Evolutionary conservation across 2,329 filamentous ascomycete genomes (phyloP).

Genomic region (Ophiostoma ips): DNA sequence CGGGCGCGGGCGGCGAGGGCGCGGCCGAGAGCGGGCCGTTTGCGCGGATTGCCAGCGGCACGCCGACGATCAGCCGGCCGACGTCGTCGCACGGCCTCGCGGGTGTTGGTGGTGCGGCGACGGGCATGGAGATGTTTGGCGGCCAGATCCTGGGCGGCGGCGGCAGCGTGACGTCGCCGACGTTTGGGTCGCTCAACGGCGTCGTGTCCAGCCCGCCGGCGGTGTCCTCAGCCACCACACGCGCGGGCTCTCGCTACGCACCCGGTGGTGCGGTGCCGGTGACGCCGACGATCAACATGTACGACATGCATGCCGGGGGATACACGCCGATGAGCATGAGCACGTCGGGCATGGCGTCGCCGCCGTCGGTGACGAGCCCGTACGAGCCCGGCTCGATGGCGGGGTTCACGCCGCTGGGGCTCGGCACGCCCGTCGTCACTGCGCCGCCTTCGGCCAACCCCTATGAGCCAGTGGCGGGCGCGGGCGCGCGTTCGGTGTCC

Average conservation of each 20-base stretch:
- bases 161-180: conserved; percentile 17
- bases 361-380: conserved; percentile 9
- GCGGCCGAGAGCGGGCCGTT: conserved; percentile 61
- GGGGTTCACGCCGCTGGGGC: conserved; percentile 16
- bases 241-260: conserved; percentile 37
- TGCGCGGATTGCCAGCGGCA: conserved; percentile 62
- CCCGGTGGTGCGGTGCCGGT: conserved; percentile 20
- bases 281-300: conserved; percentile 11
- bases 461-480: conserved; percentile 14
- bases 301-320: conserved; percentile 7
- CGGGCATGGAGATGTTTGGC: conserved; percentile 62
- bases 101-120: too few species aligned
- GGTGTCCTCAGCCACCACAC: conserved; percentile 25
- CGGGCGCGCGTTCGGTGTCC: background rate
- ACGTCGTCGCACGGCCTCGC: conserved; percentile 44
- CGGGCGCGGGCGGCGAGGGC: conserved; percentile 39
- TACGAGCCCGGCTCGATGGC: conserved; percentile 17
- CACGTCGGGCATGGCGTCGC: background rate
- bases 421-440: background rate
- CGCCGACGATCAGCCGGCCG: conserved; percentile 59
- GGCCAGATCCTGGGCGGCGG: conserved; percentile 24
- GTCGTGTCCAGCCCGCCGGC: conserved; percentile 1
- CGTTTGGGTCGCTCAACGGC: conserved; percentile 21
- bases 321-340: conserved; percentile 4
- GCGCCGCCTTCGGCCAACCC: conserved; percentile 10